phyloP scores from a whole-genome alignment of 352 stramenopile species.

The Phytophthora cactorum region DNA sequence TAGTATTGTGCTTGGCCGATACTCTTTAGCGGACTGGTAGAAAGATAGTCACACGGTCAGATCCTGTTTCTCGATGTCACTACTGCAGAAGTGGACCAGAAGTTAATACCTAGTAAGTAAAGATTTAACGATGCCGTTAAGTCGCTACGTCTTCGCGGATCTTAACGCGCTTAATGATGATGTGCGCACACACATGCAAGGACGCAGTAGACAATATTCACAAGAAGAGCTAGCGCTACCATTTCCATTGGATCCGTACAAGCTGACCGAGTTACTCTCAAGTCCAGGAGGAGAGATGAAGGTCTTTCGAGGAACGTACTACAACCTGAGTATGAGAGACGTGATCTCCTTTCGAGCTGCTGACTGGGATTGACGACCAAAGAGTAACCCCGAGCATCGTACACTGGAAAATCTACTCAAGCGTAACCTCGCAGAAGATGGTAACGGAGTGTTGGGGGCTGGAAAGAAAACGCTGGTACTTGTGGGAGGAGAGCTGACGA shows the following conservation, averaged over 20 bases:
- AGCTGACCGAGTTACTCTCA: background rate
- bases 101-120: too few species aligned
- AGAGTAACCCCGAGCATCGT: background rate
- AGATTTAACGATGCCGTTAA: background rate
- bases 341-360: background rate
- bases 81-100: too few species aligned
- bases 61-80: too few species aligned
- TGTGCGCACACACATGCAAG: background rate
- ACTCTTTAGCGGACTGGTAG: background rate
- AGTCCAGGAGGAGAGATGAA: background rate
- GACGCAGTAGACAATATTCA: background rate
- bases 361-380: constrained; percentile 4
- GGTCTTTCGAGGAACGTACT: background rate
- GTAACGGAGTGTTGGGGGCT: background rate
- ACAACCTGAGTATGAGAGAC: background rate
- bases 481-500: constrained; percentile 1
- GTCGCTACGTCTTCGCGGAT: constrained; percentile 2
- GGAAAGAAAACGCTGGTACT: constrained; percentile 3
- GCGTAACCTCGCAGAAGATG: constrained; percentile 6
- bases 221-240: background rate
- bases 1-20: constrained; percentile 13
- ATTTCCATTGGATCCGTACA: constrained; percentile 6
- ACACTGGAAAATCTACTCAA: constrained; percentile 7
- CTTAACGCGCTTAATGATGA: constrained; percentile 1
- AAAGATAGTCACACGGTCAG: too few species aligned